Evolutionary conservation across 2,329 filamentous ascomycete genomes (phyloP), one percentile per base, ranked within the genome.

Genomic region (Alternaria longipes): DNA sequence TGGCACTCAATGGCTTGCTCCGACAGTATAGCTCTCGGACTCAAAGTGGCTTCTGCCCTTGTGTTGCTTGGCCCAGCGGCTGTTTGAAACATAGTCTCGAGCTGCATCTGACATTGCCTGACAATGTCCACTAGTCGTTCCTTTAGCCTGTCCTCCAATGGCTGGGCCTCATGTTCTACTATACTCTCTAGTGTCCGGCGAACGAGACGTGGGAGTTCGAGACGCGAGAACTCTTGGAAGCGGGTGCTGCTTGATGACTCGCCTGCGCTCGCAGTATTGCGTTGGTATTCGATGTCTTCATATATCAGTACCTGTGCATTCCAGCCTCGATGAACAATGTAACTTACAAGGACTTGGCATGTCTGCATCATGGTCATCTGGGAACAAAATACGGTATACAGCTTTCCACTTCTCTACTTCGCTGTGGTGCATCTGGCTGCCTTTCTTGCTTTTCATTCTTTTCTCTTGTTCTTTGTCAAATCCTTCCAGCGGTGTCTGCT

Each of bases 361-460:
- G 18, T 65, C 60, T 3, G 38, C 53, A 5, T 67, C 66, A 26
- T 54, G 50, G 30, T 72, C 69, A 41, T 73, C 68, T 4, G 70
- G 70, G 40, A 73, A 73, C 5, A 73, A 59, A 3, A 73, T 67
- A 2, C 60, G 60, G 45, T 71, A 73, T 7, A 73, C 69, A 2
- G 50, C 59, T 40, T 72, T 73, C 70, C 70, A 73, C 28, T 72
- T 73, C 1, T 73, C 70, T 54, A 72, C 65, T 34, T 73, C 70
- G 8, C 57, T 67, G 14, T 63, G 63, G 26, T 57, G 59, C 1
- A 60, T 60, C 9, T 62, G 60, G n/a, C 61, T 66, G 8, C 69
- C 56, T 50, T 69, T 72, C 53, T 73, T 73, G 50, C 70, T 72
- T 56, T 72, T 73, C 26, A 73, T 45, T 22, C 64, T 64, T 28